Base-by-base conservation (phyloP, 257 asterid genomes). In the Ehretia macrophylla region DNA sequence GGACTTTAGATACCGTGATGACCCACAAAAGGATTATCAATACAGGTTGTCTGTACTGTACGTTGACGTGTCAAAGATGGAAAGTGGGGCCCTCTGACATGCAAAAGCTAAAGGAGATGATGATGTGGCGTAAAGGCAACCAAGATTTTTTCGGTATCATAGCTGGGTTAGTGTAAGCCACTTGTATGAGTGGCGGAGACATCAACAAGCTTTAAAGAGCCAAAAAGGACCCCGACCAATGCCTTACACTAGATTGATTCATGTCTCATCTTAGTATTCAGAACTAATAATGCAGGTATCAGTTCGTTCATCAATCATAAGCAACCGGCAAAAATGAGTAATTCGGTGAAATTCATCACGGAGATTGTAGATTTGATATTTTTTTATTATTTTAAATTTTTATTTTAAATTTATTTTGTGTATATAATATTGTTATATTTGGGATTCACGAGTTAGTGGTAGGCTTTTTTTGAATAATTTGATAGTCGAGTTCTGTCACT, bases 111-210 rank as follows among this genome's bases (percentile, higher is more conserved):
- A 9, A 42, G 21, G 11, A 17, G 13, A 4, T n/a, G 14, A 37
- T 75, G 86, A 84, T 82, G 94, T 84, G 95, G 90, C 32, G 0
- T 20, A 13, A 40, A 13, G 22, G 47, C 60, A 60, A 44, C 95
- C 87, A 81, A 63, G 64, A 59, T 50, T 56, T 63, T 58, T 16
- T 12, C 19, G 64, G 48, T 17, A 2, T 20, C 46, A 47, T 38
- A 12, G 55, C 57, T 49, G 55, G 67, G 51, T 1, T 42, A 39
- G 16, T 63, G 49, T 44, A 49, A 59, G 58, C 94, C 94, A 85
- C 87, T 65, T 17, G 58, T 56, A 69, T 67, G 77, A 62, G 78
- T 72, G 88, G 94, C 65, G 20, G 72, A 60, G 70, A 73, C 60
- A 57, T 67, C 66, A 18, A 35, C 32, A 60, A 57, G 62, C 68